Conservation (phyloP, 2,329 filamentous ascomycete species). For the Zymoseptoria brevis region DNA sequence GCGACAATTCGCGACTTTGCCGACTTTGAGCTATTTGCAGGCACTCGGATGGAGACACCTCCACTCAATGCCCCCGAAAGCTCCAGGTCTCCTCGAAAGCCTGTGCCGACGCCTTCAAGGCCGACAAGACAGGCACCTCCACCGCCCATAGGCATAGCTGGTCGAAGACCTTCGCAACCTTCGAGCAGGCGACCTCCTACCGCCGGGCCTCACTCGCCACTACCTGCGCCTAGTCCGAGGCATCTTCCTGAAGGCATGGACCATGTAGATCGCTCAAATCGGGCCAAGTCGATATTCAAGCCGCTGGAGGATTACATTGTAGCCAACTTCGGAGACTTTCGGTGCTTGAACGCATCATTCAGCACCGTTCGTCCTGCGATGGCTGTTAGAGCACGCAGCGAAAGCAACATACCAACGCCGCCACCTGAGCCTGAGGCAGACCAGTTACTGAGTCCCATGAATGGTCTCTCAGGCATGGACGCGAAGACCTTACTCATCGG, state of each 20-base stretch:
- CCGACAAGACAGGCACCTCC: constrained; percentile 28
- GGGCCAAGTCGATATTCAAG: constrained; percentile 59
- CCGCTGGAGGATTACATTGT: constrained; percentile 70
- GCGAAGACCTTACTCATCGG: constrained; percentile 67
- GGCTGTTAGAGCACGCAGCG: constrained; percentile 35
- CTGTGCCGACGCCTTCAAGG: constrained; percentile 18
- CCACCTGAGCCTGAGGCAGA: constrained; percentile 25
- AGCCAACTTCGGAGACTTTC: constrained; percentile 58
- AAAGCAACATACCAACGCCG: constrained; percentile 34
- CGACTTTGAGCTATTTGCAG: constrained; percentile 21
- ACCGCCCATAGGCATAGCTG: constrained; percentile 21
- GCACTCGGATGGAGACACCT: constrained; percentile 18
- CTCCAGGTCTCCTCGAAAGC: constrained; percentile 16
- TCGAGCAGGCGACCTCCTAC: constrained; percentile 5
- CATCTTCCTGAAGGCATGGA: constrained; percentile 21
- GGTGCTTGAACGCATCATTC: constrained; percentile 73
- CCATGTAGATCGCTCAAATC: constrained; percentile 26
- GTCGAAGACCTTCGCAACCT: constrained; percentile 18
- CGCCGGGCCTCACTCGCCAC: constrained; percentile 16
- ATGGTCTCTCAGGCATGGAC: constrained; percentile 55
- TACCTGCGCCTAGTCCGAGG: constrained; percentile 20
- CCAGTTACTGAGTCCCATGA: constrained; percentile 28
- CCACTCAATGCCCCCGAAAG: constrained; percentile 2
- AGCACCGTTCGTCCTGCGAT: constrained; percentile 41
- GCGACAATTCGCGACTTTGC: constrained; percentile 20